Evolutionary conservation across 176 grass and related monocot genomes (phyloP), one percentile per base, ranked within the genome.

Genomic region (Rhipidocladum racemiflorum): DNA sequence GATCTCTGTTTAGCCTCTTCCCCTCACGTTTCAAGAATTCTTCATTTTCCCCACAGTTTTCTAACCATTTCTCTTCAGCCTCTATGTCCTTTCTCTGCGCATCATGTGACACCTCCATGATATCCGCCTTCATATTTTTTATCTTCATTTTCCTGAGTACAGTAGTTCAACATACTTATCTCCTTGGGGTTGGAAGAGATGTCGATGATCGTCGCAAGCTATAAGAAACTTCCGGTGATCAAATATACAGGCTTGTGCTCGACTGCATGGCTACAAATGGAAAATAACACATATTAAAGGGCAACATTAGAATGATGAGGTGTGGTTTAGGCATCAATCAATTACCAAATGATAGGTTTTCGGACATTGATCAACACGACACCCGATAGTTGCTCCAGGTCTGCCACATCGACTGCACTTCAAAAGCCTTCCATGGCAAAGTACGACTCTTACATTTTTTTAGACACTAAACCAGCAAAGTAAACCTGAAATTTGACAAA

Each of bases 341-440:
- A 87, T 81, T 87, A 99, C 96, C 96, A 99, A 88, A 91, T 99
- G 96, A 79, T 95, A 99, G 23, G 96, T 99, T 85, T 98, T 99
- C 0, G 87, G 89, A 74, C 92, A 99, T 36, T 92, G 89, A 88
- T 99, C 96, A 70, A 95, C 92, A 69, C 91, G 90, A 63, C 96
- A 99, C 45, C 96, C 96, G 16, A 99, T 95, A 68, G 96, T 99
- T 53, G 96, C 92, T 76, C 96, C 96, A 74, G 96, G 89, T 85
- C 96, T 88, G 18, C 96, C 90, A 77, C 96, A 99, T 59, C 96
- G 89, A 55, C 85, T 99, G 89, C 96, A 99, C 72, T 99, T 99
- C 72, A 99, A 85, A 88, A 88, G 86, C 84, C 88, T 95, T 87
- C 96, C 96, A 76, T 92, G 90, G 69, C 75, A 91, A 81, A 98